Evolutionary conservation across 2,329 filamentous ascomycete genomes (phyloP), one percentile per base, ranked within the genome.

Genomic region (Fusarium newnesense): DNA sequence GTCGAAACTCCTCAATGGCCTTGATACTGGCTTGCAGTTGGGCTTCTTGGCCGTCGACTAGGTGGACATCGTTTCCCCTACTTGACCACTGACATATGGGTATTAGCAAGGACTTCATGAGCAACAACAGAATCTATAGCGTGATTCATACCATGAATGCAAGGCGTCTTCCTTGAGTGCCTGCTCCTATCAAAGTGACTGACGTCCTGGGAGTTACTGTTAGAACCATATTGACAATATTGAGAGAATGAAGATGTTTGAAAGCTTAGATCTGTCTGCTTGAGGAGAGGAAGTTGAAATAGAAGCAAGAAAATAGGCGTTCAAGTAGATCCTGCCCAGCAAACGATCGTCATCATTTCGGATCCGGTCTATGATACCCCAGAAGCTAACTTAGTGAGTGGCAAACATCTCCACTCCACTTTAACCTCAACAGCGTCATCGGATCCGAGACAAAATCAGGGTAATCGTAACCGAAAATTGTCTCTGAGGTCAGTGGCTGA

Each of bases 131-230:
- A 28, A 10, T 9, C 36, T 0, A 13, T 58, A 32, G n/a, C 11
- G n/a, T 1, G 28, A 7, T 26, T 30, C 68, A 28, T 64, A 79
- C 79, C 79, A 80, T 80, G 34, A 75, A 80, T 4, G 79, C 79
- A 46, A 80, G 64, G 4, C 79, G 78, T 42, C 79, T 70, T 10
- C 79, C 79, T 42, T 80, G 79, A 11, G 79, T 79, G 5, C 79
- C 79, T 5, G 78, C 79, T 26, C 79, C 79, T 19, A 80, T 67
- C 11, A 80, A 64, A 26, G 75, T 59, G 18, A 80, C 78, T 2
- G 76, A 67, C 11, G 56, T 70, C 40, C 58, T 70, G 2, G 63
- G 47, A 11, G 57, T 46, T 47, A 44, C 36, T 24, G 63, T 63
- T 11, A 78, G 64, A 50, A 68, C 66, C 74, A 76, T 77, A 1